These are phyloP conservation scores for Anisodus tanguticus DNA, from an alignment of 257 asterid genomes.

Conservation along the genomic window DNA sequence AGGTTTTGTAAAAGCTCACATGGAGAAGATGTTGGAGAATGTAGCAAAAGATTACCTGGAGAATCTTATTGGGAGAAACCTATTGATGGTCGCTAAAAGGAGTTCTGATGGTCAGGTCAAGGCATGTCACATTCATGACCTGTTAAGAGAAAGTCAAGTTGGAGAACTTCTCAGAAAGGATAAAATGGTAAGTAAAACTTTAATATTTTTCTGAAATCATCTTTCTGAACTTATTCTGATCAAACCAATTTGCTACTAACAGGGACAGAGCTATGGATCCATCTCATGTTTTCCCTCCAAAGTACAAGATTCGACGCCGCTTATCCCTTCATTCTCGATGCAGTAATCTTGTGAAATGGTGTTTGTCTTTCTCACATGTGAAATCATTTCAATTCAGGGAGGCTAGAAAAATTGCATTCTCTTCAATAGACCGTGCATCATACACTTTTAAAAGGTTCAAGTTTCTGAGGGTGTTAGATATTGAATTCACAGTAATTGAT, in stretches of 20 bases:
- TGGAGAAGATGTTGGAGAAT: neutral
- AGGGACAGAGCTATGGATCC: neutral
- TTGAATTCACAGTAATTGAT: neutral
- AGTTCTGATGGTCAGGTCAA: neutral
- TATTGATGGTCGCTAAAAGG: neutral
- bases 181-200: neutral
- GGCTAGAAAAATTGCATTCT: neutral
- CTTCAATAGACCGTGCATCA: neutral
- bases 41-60: neutral
- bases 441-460: neutral
- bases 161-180: neutral
- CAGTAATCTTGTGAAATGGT: neutral
- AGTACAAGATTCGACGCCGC: neutral
- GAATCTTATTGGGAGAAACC: neutral
- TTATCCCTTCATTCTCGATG: neutral
- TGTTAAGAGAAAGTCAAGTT: neutral
- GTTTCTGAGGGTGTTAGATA: neutral
- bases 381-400: neutral
- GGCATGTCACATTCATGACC: neutral
- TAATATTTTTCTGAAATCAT: neutral
- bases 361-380: neutral
- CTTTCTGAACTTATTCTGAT: neutral
- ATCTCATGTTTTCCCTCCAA: neutral
- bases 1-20: neutral
- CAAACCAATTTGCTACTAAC: neutral